Percentiles rank a stretch among this genome's conserved stretches.
phyloP scores from a whole-genome alignment of 2,329 filamentous ascomycete species.

The Neobulgaria alba region DNA sequence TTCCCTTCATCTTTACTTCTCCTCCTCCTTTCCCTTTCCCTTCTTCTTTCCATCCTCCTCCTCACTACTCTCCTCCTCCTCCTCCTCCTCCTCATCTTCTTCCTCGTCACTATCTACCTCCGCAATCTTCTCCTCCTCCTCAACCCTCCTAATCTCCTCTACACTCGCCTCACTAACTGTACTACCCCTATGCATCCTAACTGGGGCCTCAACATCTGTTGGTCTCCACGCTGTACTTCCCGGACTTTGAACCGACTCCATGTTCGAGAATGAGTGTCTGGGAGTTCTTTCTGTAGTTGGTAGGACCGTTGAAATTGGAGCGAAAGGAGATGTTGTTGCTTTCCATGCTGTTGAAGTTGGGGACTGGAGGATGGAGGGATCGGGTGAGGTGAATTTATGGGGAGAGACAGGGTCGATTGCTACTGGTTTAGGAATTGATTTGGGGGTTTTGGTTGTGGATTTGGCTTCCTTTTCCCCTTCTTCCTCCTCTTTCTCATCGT shows the following conservation, averaged over 20 bases:
- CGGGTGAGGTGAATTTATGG: constrained; percentile 9
- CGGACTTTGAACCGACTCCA: constrained; percentile 21
- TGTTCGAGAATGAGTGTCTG: constrained; percentile 8
- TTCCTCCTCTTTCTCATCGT: constrained; percentile 1
- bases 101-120: constrained; percentile 25
- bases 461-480: constrained; percentile 6
- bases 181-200: constrained; percentile 20
- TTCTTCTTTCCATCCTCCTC: constrained; percentile 1
- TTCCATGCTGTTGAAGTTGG: constrained; percentile 26
- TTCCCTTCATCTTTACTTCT: no score
- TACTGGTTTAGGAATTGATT: constrained; percentile 11
- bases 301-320: constrained; percentile 1
- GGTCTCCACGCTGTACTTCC: constrained; percentile 26
- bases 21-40: neutral
- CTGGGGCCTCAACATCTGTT: constrained; percentile 11
- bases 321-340: neutral
- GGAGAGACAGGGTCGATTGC: constrained; percentile 3
- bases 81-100: constrained; percentile 9
- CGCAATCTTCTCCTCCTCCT: constrained; percentile 22
- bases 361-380: constrained; percentile 20
- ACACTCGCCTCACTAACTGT: constrained; percentile 13
- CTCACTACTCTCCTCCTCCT: neutral
- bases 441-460: constrained; percentile 5
- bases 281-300: constrained; percentile 1
- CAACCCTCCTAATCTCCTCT: constrained; percentile 25